These are phyloP conservation scores for Schizosaccharomyces versatilis DNA, from an alignment of 1,139 yeast species.

Conservation along the genomic window DNA sequence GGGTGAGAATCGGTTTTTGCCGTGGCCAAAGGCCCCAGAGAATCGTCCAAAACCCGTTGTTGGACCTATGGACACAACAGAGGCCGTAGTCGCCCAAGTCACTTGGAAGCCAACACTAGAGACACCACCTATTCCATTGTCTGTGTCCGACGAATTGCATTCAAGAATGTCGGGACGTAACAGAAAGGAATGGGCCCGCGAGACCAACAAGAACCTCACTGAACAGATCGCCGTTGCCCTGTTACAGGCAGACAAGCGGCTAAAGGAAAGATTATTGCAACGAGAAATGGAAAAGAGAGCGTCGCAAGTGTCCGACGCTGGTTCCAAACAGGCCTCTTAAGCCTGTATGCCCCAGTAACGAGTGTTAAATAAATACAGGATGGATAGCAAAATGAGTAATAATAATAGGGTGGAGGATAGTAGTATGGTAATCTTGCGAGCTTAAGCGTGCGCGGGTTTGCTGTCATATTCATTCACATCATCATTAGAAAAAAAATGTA, in stretches of 20 bases:
- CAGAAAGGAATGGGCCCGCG: neutral
- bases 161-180: neutral
- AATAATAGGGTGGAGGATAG: too few species aligned
- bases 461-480: too few species aligned
- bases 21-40: neutral
- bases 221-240: neutral
- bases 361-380: too few species aligned
- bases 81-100: neutral
- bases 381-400: too few species aligned
- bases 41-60: neutral
- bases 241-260: neutral
- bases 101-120: neutral
- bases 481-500: too few species aligned
- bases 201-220: neutral
- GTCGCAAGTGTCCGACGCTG: too few species aligned
- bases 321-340: too few species aligned
- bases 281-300: too few species aligned
- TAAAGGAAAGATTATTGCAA: too few species aligned
- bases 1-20: neutral
- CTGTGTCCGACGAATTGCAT: neutral
- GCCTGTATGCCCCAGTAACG: too few species aligned
- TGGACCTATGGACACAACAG: neutral
- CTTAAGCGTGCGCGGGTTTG: too few species aligned
- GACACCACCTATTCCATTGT: neutral
- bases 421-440: too few species aligned